Percentiles rank a stretch among this genome's conserved stretches.
Conservation (phyloP, 345 rosid species). For the Cardamine resedifolia region DNA sequence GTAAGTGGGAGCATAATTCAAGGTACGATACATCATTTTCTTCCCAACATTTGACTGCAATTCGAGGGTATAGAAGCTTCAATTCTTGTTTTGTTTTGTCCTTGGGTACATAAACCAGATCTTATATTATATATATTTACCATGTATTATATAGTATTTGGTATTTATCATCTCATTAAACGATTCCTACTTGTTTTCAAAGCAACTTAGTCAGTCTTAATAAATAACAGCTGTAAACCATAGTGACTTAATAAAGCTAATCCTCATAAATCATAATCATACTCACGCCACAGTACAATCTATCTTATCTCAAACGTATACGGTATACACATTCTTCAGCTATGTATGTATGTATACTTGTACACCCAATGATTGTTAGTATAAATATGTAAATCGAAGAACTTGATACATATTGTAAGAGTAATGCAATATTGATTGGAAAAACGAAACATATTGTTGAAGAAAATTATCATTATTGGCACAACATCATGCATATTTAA, state of each 20-base stretch:
- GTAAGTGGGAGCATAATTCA: conserved; percentile 38
- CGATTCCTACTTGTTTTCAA: conserved; percentile 29
- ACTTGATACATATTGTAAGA: background rate
- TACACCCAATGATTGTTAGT: background rate
- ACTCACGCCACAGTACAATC: conserved; percentile 13
- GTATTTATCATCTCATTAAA: conserved; percentile 18
- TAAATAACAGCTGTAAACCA: conserved; percentile 35
- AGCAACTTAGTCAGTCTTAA: conserved; percentile 24
- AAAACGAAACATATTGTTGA: background rate
- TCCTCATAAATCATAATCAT: conserved; percentile 27
- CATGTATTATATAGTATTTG: conserved; percentile 16
- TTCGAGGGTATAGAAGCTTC: conserved; percentile 46
- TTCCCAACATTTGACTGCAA: conserved; percentile 47
- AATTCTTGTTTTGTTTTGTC: conserved; percentile 44
- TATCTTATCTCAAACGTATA: background rate
- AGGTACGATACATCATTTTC: conserved; percentile 43
- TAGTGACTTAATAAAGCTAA: conserved; percentile 18
- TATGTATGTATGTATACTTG: background rate
- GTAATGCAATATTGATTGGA: background rate
- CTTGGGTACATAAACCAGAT: conserved; percentile 42
- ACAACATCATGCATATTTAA: background rate
- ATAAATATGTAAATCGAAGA: background rate
- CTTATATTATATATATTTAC: conserved; percentile 16
- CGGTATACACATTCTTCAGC: background rate
- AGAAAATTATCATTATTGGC: background rate